Percentiles rank a stretch among this genome's conserved stretches.
Conservation (phyloP, 257 asterid genomes). For the Dorcoceras hygrometricum region DNA sequence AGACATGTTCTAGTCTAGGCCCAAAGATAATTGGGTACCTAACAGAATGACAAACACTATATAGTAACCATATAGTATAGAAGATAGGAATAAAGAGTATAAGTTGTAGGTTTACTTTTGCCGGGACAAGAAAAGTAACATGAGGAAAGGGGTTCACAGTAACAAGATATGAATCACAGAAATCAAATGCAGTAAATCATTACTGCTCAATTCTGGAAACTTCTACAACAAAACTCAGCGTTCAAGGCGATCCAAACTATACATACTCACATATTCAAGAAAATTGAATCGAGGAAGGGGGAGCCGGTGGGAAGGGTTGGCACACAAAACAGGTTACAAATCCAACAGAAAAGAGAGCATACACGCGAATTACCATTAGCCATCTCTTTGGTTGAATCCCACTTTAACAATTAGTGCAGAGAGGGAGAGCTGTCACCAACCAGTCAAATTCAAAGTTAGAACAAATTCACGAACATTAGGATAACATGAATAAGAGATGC, state of each 20-base stretch:
- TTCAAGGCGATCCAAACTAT: slow-evolving; percentile 42
- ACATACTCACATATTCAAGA: slow-evolving; percentile 44
- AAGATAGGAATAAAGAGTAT: no score
- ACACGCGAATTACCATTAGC: slow-evolving; percentile 8
- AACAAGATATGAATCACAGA: slow-evolving; percentile 17
- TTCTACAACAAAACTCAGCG: slow-evolving; percentile 41
- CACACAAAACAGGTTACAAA: slow-evolving; percentile 29
- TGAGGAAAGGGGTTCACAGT: no score
- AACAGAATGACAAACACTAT: no score
- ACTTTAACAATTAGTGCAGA: slow-evolving; percentile 36
- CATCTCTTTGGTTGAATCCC: slow-evolving; percentile 30
- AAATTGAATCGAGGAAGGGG: slow-evolving; percentile 20
- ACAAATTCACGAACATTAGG: slow-evolving; percentile 24
- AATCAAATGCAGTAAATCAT: slow-evolving; percentile 26
- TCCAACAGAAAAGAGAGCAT: slow-evolving; percentile 22
- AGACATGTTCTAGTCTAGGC: no score
- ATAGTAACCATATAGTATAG: no score
- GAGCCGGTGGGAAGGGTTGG: slow-evolving; percentile 20
- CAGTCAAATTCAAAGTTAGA: slow-evolving; percentile 41
- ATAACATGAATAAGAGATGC: slow-evolving; percentile 28
- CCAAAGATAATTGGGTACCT: no score
- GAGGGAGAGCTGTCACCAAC: slow-evolving; percentile 33
- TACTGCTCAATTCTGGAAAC: slow-evolving; percentile 30
- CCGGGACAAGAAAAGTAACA: no score
- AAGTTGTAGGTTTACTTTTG: no score